phyloP scores from a whole-genome alignment of 2,329 filamentous ascomycete genomes.

The Aspergillus pseudoglaucus region DNA sequence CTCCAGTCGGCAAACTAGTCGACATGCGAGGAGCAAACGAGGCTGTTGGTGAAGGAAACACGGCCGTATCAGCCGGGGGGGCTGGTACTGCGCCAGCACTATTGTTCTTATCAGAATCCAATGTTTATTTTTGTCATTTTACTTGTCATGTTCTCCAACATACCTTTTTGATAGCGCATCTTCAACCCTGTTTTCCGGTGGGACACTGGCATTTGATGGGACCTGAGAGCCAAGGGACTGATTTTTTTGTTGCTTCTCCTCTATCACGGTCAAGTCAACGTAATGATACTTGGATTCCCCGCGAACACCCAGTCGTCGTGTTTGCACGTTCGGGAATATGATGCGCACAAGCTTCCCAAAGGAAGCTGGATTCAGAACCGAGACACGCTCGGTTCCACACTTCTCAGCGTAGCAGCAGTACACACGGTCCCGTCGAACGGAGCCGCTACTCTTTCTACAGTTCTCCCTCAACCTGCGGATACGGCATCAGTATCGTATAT shows the following conservation, averaged over 20 bases:
- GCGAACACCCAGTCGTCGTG: constrained; percentile 80
- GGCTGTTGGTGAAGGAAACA: constrained; percentile 35
- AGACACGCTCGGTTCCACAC: constrained; percentile 88
- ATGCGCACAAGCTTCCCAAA: constrained; percentile 97
- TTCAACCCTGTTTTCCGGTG: constrained; percentile 18
- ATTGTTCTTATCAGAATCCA: constrained; percentile 8
- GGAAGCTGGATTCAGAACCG: constrained; percentile 90
- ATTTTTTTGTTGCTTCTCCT: constrained; percentile 36
- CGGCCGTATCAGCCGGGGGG: constrained; percentile 30
- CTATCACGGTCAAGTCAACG: constrained; percentile 44
- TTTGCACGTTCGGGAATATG: constrained; percentile 91
- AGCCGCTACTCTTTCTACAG: constrained; percentile 46
- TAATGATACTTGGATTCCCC: constrained; percentile 99
- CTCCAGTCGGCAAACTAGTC: constrained; percentile 11
- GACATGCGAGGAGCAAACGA: constrained; percentile 30
- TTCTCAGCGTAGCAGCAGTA: constrained; percentile 93
- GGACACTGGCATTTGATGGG: constrained; percentile 14
- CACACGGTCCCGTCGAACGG: constrained; percentile 84
- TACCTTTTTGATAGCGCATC: constrained; percentile 28
- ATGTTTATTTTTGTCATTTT: neutral
- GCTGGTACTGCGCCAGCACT: constrained; percentile 23
- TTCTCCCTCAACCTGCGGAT: constrained; percentile 40
- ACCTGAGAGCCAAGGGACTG: constrained; percentile 19
- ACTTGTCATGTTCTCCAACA: constrained; percentile 2
- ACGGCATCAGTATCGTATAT: constrained; percentile 6